Conservation (phyloP, 129 eudicot species). For the Calendula officinalis region DNA sequence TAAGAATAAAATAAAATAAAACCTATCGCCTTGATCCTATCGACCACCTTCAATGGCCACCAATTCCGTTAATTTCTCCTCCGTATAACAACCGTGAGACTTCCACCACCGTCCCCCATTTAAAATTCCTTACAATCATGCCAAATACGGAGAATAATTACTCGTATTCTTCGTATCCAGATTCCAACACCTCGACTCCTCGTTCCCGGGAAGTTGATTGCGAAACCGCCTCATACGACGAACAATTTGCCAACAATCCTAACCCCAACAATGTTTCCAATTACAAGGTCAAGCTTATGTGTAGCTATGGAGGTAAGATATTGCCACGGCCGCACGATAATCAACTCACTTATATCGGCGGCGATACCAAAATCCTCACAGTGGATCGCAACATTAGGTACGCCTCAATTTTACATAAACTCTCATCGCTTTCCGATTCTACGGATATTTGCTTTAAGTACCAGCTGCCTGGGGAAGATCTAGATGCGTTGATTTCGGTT, state of each 20-base stretch:
- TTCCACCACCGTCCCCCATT: background rate
- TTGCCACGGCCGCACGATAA: constrained; percentile 54
- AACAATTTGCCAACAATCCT: constrained; percentile 19
- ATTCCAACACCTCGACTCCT: constrained; percentile 51
- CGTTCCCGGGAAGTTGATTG: constrained; percentile 47
- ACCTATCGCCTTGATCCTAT: constrained; percentile 8
- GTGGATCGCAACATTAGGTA: constrained; percentile 48
- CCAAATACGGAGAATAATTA: constrained; percentile 33
- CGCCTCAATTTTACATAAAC: constrained; percentile 32
- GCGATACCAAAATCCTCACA: constrained; percentile 57
- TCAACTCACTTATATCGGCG: constrained; percentile 54
- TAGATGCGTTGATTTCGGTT: constrained; percentile 55
- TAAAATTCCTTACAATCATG: background rate
- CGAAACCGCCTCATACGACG: constrained; percentile 43
- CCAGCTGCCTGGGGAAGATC: constrained; percentile 59
- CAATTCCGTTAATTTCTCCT: constrained; percentile 9
- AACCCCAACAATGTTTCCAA: background rate
- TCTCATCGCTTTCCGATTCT: constrained; percentile 24
- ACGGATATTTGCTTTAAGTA: constrained; percentile 39
- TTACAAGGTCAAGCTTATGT: constrained; percentile 55
- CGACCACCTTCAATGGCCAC: constrained; percentile 22
- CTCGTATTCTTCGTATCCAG: constrained; percentile 37
- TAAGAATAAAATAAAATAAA: background rate
- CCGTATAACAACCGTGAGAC: background rate
- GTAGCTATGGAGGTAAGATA: constrained; percentile 66